Base-by-base conservation (phyloP, 2,329 filamentous ascomycete species). In the Cladosporium austrohemisphaericum region DNA sequence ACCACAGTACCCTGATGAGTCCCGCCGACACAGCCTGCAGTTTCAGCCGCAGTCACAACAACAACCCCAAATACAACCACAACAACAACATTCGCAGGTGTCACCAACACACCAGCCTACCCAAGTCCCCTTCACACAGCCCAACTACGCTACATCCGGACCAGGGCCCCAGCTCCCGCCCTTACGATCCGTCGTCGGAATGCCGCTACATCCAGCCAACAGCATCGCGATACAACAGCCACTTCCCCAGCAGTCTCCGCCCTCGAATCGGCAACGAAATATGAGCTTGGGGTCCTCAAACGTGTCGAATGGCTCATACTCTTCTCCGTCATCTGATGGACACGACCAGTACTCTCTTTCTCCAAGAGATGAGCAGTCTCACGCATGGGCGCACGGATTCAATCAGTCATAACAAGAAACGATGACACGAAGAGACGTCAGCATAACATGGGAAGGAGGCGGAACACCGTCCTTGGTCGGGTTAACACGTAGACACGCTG, bases 131-230 rank as follows among this genome's bases (percentile, higher is more conserved):
- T 32, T 19, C 14, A 9, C 20, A 13, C 36, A 40, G 29, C 19
- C 36, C 7, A 10, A 2, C 20, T 20, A 7, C 11, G 8, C 10
- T 13, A 13, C 47, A 14, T 28, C 22, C 22, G 5, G 25, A 9
- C 28, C 25, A 14, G 22, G 23, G 22, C 22, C 32, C 6, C 44
- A 47, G 18, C 47, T 50, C 3, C 47, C 47, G 3, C 47, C 47
- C 7, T 9, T 50, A n/a, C 37, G 47, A 35, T 50, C 47, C 18
- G 13, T 50, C 14, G 38, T 50, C 29, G 38, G 43, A 9, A 20
- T 50, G 6, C 36, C 36, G n/a, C n/a, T n/a, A n/a, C n/a, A n/a
- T 14, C 40, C 40, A 5, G n/a, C 31, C 23, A 19, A 22, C 22
- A 29, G 16, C 13, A 26, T 22, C 11, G 22, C 8, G 11, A 23